Base-by-base conservation (phyloP, 1,284 basidiomycete species). In the Pterula multifida region DNA sequence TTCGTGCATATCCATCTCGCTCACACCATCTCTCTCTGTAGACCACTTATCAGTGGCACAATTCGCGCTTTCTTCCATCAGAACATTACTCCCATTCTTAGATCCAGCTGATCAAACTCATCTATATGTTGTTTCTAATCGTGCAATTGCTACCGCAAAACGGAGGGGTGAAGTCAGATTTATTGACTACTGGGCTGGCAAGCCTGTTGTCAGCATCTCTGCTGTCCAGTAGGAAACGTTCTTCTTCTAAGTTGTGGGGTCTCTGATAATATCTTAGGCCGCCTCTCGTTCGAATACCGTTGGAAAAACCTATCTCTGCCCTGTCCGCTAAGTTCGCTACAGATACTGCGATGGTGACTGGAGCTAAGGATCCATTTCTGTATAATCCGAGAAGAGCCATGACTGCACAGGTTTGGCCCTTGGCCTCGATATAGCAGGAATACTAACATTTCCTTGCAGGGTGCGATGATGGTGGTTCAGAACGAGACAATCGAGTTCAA, bases 171-270 rank as follows among this genome's bases (percentile, higher is more conserved):
- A 87, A 48, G 63, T 72, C 25, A 76, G 79, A 47, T 67, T 67
- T 17, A 69, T 92, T 4, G 83, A 85, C 52, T 93, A 89, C 63
- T 95, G 92, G 91, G 76, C 86, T 17, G 85, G 82, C 6, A 75
- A 76, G 55, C 81, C 91, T 25, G 69, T 95, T 17, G 69, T 88
- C 54, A 87, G 82, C 57, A 73, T 97, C n/a, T 78, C 85, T 53
- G 64, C 92, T 9, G 69, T 81, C 1, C 79, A 83, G 85, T 92
- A 64, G 58, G 81, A 70, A 9, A 4, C 39, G 9, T 42, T 42
- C 39, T 17, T 42, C 19, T 19, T 42, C 9, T 42, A 19, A 9
- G 39, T n/a, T n/a, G 19, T 42, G 39, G 21, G 19, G 17, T 11
- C n/a, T 35, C n/a, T 42, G 39, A n/a, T 19, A 46, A 35, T 48